phyloP scores from a whole-genome alignment of 2,329 filamentous ascomycete species.

The Fusarium napiforme region DNA sequence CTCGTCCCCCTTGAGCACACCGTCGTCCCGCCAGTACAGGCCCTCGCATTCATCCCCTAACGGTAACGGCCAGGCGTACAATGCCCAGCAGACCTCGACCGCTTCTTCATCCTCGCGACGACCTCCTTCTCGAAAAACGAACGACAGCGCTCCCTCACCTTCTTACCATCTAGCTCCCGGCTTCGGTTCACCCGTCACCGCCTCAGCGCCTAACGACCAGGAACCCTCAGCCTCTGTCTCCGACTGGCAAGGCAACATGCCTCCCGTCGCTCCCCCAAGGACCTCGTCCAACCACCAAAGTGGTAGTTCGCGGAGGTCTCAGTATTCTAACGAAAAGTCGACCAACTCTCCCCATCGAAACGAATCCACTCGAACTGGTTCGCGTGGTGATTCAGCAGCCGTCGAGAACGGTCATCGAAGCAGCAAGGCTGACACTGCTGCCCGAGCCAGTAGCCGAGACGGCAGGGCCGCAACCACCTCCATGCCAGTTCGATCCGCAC shows the following conservation, averaged over 20 bases:
- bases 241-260: slow-evolving; percentile 68
- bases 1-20: slow-evolving; percentile 61
- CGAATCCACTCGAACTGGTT: slow-evolving; percentile 51
- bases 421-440: slow-evolving; percentile 53
- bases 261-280: slow-evolving; percentile 80
- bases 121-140: slow-evolving; percentile 63
- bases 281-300: slow-evolving; percentile 76
- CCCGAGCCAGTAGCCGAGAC: slow-evolving; percentile 55
- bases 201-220: slow-evolving; percentile 54
- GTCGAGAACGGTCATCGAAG: slow-evolving; percentile 47
- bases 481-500: slow-evolving; percentile 59
- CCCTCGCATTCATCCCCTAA: slow-evolving; percentile 63
- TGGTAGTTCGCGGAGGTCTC: slow-evolving; percentile 57
- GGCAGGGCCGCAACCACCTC: slow-evolving; percentile 51
- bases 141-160: slow-evolving; percentile 58
- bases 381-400: slow-evolving; percentile 47
- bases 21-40: slow-evolving; percentile 63
- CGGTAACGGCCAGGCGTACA: slow-evolving; percentile 65
- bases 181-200: slow-evolving; percentile 61
- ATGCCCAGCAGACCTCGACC: slow-evolving; percentile 62
- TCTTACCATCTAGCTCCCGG: slow-evolving; percentile 53
- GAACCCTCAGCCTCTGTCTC: slow-evolving; percentile 56
- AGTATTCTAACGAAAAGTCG: slow-evolving; percentile 58
- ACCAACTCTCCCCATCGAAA: slow-evolving; percentile 56
- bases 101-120: slow-evolving; percentile 65